Evolutionary conservation across 352 stramenopile genomes (phyloP).

Genomic region (Phytophthora ramorum): DNA sequence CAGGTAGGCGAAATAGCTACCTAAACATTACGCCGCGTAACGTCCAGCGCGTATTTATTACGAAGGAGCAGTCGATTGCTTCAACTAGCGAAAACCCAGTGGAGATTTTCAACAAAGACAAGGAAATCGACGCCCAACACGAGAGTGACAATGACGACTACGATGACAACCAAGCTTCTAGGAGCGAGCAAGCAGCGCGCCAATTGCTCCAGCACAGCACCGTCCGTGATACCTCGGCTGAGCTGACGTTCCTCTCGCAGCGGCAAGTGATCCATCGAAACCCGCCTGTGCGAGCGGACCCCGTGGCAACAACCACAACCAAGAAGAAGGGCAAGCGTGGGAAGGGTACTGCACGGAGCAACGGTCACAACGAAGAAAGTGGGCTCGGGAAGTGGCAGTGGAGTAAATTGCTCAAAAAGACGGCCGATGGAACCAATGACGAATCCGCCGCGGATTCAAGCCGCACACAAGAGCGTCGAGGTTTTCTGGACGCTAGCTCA

Average conservation of each 20-base stretch:
- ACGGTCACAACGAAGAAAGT: conserved; percentile 34
- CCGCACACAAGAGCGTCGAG: conserved; percentile 28
- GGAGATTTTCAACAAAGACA: conserved; percentile 59
- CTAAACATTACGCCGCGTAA: conserved; percentile 80
- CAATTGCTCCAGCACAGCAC: conserved; percentile 55
- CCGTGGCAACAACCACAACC: conserved; percentile 15
- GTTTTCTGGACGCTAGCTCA: conserved; percentile 37
- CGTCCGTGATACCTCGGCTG: conserved; percentile 65
- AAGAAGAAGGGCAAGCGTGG: conserved; percentile 43
- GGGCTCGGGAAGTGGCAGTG: conserved; percentile 75
- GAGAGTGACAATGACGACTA: conserved; percentile 49
- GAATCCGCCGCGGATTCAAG: conserved; percentile 20
- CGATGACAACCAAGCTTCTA: conserved; percentile 27
- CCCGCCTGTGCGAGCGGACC: conserved; percentile 53
- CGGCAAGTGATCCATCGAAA: conserved; percentile 81
- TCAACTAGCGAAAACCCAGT: conserved; percentile 44
- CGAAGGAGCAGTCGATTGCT: conserved; percentile 30
- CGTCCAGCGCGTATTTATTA: conserved; percentile 60
- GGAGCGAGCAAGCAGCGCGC: conserved; percentile 30
- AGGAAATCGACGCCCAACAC: conserved; percentile 36
- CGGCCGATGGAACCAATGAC: conserved; percentile 14
- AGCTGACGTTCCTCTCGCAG: conserved; percentile 81
- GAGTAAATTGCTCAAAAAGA: conserved; percentile 63
- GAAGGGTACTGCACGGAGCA: conserved; percentile 35
- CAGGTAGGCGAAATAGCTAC: conserved; percentile 60